phyloP scores from a whole-genome alignment of 768 basidiomycete species.

The Lentinus brumalis region DNA sequence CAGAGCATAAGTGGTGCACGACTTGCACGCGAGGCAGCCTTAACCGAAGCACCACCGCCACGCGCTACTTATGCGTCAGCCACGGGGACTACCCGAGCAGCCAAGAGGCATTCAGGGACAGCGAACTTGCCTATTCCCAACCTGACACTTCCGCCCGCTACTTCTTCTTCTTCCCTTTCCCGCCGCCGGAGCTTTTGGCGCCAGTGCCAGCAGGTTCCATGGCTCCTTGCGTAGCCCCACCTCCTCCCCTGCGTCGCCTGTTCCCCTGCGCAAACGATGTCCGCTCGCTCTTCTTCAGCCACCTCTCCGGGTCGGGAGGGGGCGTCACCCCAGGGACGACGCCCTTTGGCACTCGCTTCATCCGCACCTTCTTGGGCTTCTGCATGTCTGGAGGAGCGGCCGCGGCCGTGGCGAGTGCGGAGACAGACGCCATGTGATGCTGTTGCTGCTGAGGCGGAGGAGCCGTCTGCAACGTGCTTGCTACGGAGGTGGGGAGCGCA shows the following conservation, averaged over 20 bases:
- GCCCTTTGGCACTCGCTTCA: slow-evolving; percentile 71
- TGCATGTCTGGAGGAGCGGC: slow-evolving; percentile 25
- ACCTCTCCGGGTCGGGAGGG: slow-evolving; percentile 82
- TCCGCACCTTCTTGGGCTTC: slow-evolving; percentile 51
- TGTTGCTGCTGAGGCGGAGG: slow-evolving; percentile 49
- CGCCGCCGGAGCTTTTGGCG: slow-evolving; percentile 32
- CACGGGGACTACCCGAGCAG: neutral
- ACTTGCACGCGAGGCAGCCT: slow-evolving; percentile 15
- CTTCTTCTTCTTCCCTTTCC: slow-evolving; percentile 72
- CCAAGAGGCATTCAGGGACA: neutral
- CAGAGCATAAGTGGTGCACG: slow-evolving; percentile 1
- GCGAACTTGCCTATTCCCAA: neutral
- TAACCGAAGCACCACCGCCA: neutral
- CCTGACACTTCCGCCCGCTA: slow-evolving; percentile 31
- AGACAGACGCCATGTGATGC: slow-evolving; percentile 36
- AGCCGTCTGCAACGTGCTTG: slow-evolving; percentile 58
- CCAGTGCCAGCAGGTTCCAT: slow-evolving; percentile 39
- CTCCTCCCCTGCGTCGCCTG: slow-evolving; percentile 49
- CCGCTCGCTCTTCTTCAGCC: slow-evolving; percentile 86
- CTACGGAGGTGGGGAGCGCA: slow-evolving; percentile 52
- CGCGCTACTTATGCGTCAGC: neutral
- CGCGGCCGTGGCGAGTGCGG: slow-evolving; percentile 23
- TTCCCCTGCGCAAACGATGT: slow-evolving; percentile 54
- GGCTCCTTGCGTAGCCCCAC: slow-evolving; percentile 70
- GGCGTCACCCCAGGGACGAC: slow-evolving; percentile 80